Conservation (phyloP, 306 rosid genomes). For the Cicer pinnatifidum region DNA sequence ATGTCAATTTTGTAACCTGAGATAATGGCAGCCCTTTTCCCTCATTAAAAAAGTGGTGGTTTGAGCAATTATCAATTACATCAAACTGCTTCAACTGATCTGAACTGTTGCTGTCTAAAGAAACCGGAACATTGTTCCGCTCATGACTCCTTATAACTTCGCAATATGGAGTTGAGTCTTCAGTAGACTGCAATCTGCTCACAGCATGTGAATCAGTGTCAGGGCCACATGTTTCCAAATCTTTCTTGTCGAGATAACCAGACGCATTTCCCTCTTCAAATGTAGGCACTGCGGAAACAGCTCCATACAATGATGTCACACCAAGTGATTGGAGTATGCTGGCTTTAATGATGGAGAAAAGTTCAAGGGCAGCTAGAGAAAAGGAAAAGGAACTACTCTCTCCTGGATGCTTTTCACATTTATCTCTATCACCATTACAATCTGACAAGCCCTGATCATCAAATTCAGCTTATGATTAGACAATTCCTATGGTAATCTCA, state of each 20-base stretch:
- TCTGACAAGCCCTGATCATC: conserved; percentile 59
- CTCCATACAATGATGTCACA: conserved; percentile 52
- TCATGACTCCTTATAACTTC: conserved; percentile 44
- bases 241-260: conserved; percentile 50
- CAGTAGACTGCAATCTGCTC: conserved; percentile 46
- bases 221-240: conserved; percentile 51
- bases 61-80: conserved; percentile 66
- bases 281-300: conserved; percentile 52
- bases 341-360: conserved; percentile 64
- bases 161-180: conserved; percentile 44
- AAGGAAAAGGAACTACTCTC: conserved; percentile 65
- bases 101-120: conserved; percentile 46
- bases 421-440: conserved; percentile 44
- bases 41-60: conserved; percentile 72
- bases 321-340: conserved; percentile 65
- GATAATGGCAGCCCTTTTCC: conserved; percentile 59
- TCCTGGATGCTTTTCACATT: conserved; percentile 52
- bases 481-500: conserved; percentile 32
- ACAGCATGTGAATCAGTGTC: conserved; percentile 48
- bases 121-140: conserved; percentile 44
- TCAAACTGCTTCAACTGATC: conserved; percentile 71
- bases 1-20: conserved; percentile 67
- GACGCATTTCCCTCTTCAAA: conserved; percentile 61
- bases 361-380: conserved; percentile 75
- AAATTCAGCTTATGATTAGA: conserved; percentile 40